These are phyloP conservation scores for Kodamaea suecica DNA, from an alignment of 1,139 yeast species.

Conservation along the genomic window DNA sequence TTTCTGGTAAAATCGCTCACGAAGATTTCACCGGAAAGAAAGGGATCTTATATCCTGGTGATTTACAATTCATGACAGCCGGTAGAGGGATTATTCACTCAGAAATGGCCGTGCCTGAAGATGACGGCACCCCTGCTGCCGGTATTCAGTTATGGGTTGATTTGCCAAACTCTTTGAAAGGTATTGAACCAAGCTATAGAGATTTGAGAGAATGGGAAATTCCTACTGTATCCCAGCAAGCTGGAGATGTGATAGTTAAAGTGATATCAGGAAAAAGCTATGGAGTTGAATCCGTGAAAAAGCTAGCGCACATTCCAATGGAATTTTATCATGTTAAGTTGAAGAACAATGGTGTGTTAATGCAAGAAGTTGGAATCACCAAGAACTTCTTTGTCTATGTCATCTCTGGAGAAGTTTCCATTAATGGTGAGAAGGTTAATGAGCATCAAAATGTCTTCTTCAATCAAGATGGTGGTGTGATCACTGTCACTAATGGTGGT, in stretches of 20 bases:
- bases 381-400: conserved; percentile 76
- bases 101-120: conserved; percentile 73
- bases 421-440: conserved; percentile 37
- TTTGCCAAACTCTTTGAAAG: conserved; percentile 67
- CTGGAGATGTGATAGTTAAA: conserved; percentile 63
- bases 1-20: conserved; percentile 79
- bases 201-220: conserved; percentile 72
- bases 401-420: conserved; percentile 56
- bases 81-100: conserved; percentile 86
- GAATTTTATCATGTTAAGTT: conserved; percentile 68
- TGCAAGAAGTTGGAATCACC: conserved; percentile 57
- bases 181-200: conserved; percentile 74
- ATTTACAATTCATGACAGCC: conserved; percentile 93
- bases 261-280: conserved; percentile 77
- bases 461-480: conserved; percentile 59
- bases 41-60: conserved; percentile 80
- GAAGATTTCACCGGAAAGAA: conserved; percentile 87
- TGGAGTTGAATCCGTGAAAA: conserved; percentile 71
- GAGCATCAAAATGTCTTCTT: conserved; percentile 60
- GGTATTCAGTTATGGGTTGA: conserved; percentile 95
- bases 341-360: conserved; percentile 65
- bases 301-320: conserved; percentile 82
- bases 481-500: conserved; percentile 39
- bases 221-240: conserved; percentile 60
- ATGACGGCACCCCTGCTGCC: conserved; percentile 53